Base-by-base conservation (phyloP, 495 filamentous ascomycete species). In the Apodospora peruviana region DNA sequence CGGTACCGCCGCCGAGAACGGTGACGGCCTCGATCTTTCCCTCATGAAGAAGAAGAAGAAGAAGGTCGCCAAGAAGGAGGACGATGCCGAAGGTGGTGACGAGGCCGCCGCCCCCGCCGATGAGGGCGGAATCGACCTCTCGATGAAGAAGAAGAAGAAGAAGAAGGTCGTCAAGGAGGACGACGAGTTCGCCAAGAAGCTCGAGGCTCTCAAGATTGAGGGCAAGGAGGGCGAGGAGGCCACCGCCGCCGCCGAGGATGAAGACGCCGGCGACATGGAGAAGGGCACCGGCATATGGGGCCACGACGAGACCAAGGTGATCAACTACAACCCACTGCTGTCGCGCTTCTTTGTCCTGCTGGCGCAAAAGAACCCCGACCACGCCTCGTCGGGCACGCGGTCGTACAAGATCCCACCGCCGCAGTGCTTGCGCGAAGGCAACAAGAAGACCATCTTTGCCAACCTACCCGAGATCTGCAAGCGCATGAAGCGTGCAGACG, bases 381-480 rank as follows among this genome's bases (percentile, higher is more conserved):
- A 97, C 47, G 81, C 90, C 14, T 86, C 86, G 17, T 84, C 81
- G 68, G 93, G 91, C 43, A 80, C 85, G 51, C 88, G 87, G 73
- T 91, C 86, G 61, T 98, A 98, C 78, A 96, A 96, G 79, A 98
- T 98, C 59, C 94, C 93, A 16, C 93, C 93, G 11, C 93, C 93
- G n/a, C 94, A 98, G 75, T 95, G 91, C 72, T 78, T 97, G 40
- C 90, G 94, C 73, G 94, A 98, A 88, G 93, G 93, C 66, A 97
- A 97, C 81, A 96, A 95, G 81, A 96, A 95, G 86, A 97, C 93
- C 44, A 95, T 97, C 60, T 98, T 96, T 65, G 93, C 93, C 70
- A 98, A 98, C 74, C 90, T 98, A 59, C 55, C 58, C 48, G 65
- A 67, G 50, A 72, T 66, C 35, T 74, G 68, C 66, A 76, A 72